Base-by-base conservation (phyloP, 176 grass and related monocot genomes). In the Eragrostis nindensis region DNA sequence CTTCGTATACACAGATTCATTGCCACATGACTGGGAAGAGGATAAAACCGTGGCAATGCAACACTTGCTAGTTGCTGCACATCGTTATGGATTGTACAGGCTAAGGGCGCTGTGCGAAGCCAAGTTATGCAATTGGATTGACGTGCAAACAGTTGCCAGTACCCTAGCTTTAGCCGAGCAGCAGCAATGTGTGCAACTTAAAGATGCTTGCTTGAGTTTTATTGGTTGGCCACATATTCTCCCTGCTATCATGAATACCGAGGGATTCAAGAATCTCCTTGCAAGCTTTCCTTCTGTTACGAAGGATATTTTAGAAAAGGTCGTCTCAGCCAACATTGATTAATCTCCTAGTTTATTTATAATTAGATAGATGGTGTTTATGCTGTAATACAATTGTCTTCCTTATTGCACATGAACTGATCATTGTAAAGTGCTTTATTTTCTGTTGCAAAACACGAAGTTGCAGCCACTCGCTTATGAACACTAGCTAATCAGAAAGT, bases 201-300 rank as follows among this genome's bases (percentile, higher is more conserved):
- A 46, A 11, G 46, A 70, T 8, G 48, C 68, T 25, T 86, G 84
- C 32, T 17, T 74, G 11, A 22, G 39, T 15, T 79, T 79, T 3
- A 73, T 73, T 1, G 61, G 12, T 26, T 78, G 66, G 3, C 57
- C 14, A 11, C 38, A 68, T 19, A 42, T 24, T 11, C 19, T 74
- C 16, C 0, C 8, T 3, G 50, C 7, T 27, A 21, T 78, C 74
- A 27, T 50, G 39, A 8, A 4, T 0, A 85, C 63, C 0, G n/a
- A 78, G 17, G 83, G 74, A 27, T 85, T 78, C 53, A 61, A 43
- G 52, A 19, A 78, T 26, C 74, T 85, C 1, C 14, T 69, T 1
- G 65, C 42, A 11, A 41, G 1, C 1, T 84, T 63, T 2, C 82
- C 82, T 18, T 48, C 4, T 3, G 22, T 84, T 14, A 36, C 68